phyloP scores from a whole-genome alignment of 441 rosid genomes.

The Lepidium campestre region DNA sequence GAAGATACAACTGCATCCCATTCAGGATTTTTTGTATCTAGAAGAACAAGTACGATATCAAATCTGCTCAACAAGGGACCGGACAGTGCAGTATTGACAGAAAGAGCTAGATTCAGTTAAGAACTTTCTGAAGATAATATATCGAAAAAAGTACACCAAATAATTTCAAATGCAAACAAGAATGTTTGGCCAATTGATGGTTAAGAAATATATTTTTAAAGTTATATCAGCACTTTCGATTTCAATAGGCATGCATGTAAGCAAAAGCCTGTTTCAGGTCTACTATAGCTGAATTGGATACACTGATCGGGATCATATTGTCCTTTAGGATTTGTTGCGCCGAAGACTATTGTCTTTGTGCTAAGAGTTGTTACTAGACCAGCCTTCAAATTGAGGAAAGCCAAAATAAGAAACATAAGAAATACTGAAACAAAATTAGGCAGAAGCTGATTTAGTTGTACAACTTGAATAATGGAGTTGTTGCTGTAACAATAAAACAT shows the following conservation, averaged over 20 bases:
- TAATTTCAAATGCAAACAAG: not conserved
- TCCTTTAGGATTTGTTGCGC: conserved; percentile 99
- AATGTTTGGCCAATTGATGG: not conserved
- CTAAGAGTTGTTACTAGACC: conserved; percentile 93
- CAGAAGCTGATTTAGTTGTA: not conserved
- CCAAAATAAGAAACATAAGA: not conserved
- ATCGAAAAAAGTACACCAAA: not conserved
- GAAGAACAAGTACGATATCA: conserved; percentile 87
- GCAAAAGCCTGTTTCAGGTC: not conserved
- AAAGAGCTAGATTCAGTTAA: conserved; percentile 72
- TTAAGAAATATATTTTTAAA: not conserved
- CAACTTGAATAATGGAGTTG: not conserved
- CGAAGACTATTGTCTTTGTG: conserved; percentile 85
- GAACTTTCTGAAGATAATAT: conserved; percentile 25
- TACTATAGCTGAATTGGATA: conserved; percentile 39
- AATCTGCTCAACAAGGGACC: conserved; percentile 98
- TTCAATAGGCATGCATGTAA: not conserved
- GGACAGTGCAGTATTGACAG: conserved; percentile 92
- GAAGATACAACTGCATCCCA: conserved; percentile 99
- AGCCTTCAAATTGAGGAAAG: conserved; percentile 49
- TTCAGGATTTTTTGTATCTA: conserved; percentile 96
- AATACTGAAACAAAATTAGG: not conserved
- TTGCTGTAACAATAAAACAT: not conserved
- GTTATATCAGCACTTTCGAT: not conserved
- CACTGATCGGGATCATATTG: conserved; percentile 94